Evolutionary conservation across 164 flowering plant species (phyloP), one percentile per base, ranked within the genome.

Genomic region (Stephania yunnanensis): DNA sequence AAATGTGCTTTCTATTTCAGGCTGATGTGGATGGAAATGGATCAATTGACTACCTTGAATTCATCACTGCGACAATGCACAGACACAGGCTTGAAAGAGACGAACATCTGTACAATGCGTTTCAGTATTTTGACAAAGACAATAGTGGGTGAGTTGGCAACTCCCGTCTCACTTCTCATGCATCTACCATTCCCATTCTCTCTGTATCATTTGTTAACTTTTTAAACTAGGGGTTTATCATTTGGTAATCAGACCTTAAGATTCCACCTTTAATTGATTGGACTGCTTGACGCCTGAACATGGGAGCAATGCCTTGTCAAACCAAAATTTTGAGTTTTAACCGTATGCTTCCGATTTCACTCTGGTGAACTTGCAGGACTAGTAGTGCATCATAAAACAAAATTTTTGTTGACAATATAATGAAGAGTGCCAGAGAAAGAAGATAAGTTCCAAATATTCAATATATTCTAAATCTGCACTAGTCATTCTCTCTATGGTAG

Each of bases 21-120:
- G 99, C 98, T 79, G 99, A 95, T 81, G 98, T 91, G 36, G 97
- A 93, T 83, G 95, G 97, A 68, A 86, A 91, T 84, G 99, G 97
- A 52, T 81, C 93, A 2, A 93, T 95, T 46, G 97, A 93, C 74
- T 95, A 93, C 84, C 86, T 91, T 70, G 97, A 95, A 77, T 95
- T 95, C 74, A 87, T 93, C 68, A 93, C 95, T 30, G 99, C 97
- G 30, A 95, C 97, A 53, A 93, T 95, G 95, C 97, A 93, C 73
- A 85, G 92, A 75, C 91, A 93, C 87, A 88, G 74, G 84, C 80
- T 95, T 50, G 97, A 93, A 80, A 84, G 89, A 77, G 99, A 95
- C 61, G 99, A 93, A 50, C 86, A 95, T 81, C 92, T 95, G 25
- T 88, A 67, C 81, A 88, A 86, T 70, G 97, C 97, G 55, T 95